Evolutionary conservation across 768 basidiomycete genomes (phyloP).

Genomic region (Gelatoporia subvermispora): DNA sequence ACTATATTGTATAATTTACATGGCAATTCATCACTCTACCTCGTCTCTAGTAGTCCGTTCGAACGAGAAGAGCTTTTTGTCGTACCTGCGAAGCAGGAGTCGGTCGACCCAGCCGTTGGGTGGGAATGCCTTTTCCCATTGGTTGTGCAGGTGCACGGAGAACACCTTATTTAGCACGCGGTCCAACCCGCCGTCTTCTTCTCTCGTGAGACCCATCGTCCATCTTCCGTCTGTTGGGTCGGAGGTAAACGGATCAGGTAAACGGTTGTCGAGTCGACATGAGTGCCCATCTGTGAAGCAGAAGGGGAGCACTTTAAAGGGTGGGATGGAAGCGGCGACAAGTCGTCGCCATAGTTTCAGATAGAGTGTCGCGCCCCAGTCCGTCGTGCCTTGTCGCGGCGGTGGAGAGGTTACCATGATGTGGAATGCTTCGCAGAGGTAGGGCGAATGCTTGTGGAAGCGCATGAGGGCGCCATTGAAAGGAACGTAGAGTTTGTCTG

Average conservation of each 20-base stretch:
- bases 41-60: not conserved
- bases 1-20: not conserved
- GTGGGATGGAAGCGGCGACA: constrained; percentile 62
- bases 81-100: constrained; percentile 64
- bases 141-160: constrained; percentile 90
- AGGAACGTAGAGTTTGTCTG: constrained; percentile 71
- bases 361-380: constrained; percentile 93
- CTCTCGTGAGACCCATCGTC: constrained; percentile 60
- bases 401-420: constrained; percentile 73
- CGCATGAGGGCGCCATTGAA: constrained; percentile 95
- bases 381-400: constrained; percentile 75
- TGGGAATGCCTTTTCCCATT: constrained; percentile 90
- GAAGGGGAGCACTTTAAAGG: constrained; percentile 91
- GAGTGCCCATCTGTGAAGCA: constrained; percentile 92
- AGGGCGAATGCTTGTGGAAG: constrained; percentile 87
- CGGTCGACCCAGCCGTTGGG: constrained; percentile 82
- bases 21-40: not conserved
- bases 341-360: constrained; percentile 87
- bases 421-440: constrained; percentile 95
- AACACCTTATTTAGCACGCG: constrained; percentile 66
- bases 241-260: constrained; percentile 81
- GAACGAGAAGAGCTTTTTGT: constrained; percentile 23
- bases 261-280: constrained; percentile 87
- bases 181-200: constrained; percentile 61
- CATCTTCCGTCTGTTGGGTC: constrained; percentile 49